These are phyloP conservation scores for Pterulicium gracile DNA, from an alignment of 1,284 basidiomycete species.

Conservation along the genomic window DNA sequence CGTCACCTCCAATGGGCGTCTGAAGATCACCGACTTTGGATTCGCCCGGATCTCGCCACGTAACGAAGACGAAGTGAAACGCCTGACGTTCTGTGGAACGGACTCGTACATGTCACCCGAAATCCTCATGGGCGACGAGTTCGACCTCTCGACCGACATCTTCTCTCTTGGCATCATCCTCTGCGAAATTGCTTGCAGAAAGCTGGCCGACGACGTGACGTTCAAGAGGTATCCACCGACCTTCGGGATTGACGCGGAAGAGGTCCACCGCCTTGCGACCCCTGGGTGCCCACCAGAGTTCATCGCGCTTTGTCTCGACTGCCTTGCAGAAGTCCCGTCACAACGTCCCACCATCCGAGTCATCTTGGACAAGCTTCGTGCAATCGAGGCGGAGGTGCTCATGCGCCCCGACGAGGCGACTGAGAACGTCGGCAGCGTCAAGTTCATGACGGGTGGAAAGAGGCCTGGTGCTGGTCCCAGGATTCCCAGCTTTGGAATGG, in stretches of 20 bases:
- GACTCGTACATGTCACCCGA: conserved; percentile 94
- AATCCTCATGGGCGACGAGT: conserved; percentile 84
- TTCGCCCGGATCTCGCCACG: conserved; percentile 89
- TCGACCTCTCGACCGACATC: conserved; percentile 89
- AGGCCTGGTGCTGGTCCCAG: conserved; percentile 51
- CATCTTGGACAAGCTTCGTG: conserved; percentile 64
- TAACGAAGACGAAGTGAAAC: conserved; percentile 82
- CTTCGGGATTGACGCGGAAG: conserved; percentile 71
- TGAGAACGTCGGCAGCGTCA: conserved; percentile 75
- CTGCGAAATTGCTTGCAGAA: conserved; percentile 83
- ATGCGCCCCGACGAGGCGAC: conserved; percentile 45
- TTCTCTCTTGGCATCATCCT: conserved; percentile 94
- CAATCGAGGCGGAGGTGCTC: conserved; percentile 76
- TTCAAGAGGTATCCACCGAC: conserved; percentile 73
- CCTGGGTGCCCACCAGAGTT: conserved; percentile 75
- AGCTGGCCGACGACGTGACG: conserved; percentile 70
- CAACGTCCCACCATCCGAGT: conserved; percentile 68
- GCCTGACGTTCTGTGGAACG: conserved; percentile 94
- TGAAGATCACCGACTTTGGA: conserved; percentile 97
- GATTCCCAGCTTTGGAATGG: conserved; percentile 80
- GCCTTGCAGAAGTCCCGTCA: conserved; percentile 58
- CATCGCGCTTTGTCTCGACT: conserved; percentile 71
- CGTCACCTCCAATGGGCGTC: conserved; percentile 83
- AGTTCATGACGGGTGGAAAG: conserved; percentile 58
- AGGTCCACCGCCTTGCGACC: conserved; percentile 62